phyloP scores from a whole-genome alignment of 345 rosid genomes.

The Linum lewisii region DNA sequence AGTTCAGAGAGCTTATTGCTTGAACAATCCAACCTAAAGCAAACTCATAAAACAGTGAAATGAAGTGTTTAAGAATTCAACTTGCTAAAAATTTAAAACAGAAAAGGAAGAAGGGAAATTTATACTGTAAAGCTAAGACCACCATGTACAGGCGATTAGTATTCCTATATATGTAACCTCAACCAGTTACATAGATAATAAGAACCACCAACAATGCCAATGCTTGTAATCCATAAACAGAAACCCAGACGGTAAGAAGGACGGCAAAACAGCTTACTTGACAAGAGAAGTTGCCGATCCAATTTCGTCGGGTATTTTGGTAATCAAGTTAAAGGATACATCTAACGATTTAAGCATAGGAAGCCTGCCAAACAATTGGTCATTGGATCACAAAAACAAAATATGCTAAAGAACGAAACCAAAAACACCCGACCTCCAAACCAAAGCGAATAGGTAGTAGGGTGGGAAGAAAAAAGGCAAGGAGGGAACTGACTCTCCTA shows the following conservation, averaged over 20 bases:
- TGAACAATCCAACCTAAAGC: constrained; percentile 78
- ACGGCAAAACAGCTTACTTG: constrained; percentile 46
- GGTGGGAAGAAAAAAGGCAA: neutral
- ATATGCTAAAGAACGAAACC: neutral
- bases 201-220: neutral
- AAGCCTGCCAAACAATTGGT: constrained; percentile 43
- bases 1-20: constrained; percentile 64
- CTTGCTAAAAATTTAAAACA: neutral
- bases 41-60: constrained; percentile 16
- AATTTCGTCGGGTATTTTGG: constrained; percentile 63
- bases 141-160: too few species aligned
- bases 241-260: neutral
- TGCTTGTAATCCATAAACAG: neutral
- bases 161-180: too few species aligned
- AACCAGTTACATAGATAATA: neutral
- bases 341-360: constrained; percentile 69
- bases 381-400: neutral
- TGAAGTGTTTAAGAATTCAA: neutral
- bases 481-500: constrained; percentile 61
- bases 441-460: neutral
- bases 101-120: too few species aligned
- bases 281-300: constrained; percentile 75
- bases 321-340: constrained; percentile 57
- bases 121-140: too few species aligned
- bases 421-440: too few species aligned